These are phyloP conservation scores for Psilocybe cyanescens DNA, from an alignment of 768 basidiomycete species.

Conservation along the genomic window DNA sequence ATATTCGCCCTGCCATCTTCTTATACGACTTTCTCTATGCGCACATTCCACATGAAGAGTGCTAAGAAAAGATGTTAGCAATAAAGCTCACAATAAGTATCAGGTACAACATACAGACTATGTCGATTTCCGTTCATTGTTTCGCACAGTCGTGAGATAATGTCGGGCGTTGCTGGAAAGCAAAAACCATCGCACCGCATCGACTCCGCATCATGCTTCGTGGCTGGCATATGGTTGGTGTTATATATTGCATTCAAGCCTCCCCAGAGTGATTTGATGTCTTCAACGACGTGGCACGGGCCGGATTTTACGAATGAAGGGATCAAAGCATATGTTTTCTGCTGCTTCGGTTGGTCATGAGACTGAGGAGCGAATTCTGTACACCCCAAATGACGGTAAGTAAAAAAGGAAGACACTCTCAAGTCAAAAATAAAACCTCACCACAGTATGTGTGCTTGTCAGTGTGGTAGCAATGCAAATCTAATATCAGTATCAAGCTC, in stretches of 20 bases:
- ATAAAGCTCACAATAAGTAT: not conserved
- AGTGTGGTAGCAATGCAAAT: not conserved
- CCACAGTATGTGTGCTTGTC: not conserved
- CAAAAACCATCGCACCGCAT: constrained; percentile 6
- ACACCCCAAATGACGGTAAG: not conserved
- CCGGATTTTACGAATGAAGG: not conserved
- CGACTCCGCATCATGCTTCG: constrained; percentile 11
- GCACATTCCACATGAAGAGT: not conserved
- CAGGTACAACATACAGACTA: constrained; percentile 1
- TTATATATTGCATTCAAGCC: constrained; percentile 6
- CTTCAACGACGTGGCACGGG: constrained; percentile 11
- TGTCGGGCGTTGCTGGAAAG: not conserved
- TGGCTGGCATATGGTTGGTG: not conserved
- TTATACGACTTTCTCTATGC: constrained; percentile 7
- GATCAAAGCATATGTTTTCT: not conserved
- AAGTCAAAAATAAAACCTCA: not conserved
- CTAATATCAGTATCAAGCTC: not conserved
- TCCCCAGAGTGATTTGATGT: not conserved
- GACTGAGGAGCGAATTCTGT: not conserved
- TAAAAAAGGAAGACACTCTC: not conserved
- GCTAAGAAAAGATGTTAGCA: constrained; percentile 2
- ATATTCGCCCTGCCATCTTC: not conserved
- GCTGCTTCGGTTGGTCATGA: constrained; percentile 1
- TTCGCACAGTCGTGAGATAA: constrained; percentile 25
- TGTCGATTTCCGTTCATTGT: constrained; percentile 7